Conservation (phyloP, 2,329 filamentous ascomycete genomes). For the Tricladium varicosporioides region DNA sequence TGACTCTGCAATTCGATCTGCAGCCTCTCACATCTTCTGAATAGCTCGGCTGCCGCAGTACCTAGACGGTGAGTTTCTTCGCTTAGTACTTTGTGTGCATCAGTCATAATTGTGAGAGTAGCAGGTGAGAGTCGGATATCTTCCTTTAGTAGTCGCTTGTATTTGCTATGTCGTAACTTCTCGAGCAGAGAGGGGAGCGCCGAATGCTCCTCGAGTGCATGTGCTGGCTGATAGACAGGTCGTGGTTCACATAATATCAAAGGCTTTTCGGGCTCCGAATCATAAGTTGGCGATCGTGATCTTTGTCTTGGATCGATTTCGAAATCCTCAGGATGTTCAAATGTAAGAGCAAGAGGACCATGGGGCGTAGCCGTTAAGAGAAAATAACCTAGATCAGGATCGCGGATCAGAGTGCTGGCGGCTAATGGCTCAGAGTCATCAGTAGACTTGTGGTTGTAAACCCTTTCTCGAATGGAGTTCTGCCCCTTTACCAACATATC, state of each 20-base stretch:
- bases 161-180: constrained; percentile 55
- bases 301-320: constrained; percentile 41
- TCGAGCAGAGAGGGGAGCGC: constrained; percentile 55
- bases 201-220: constrained; percentile 56
- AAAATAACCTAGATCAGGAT: constrained; percentile 64
- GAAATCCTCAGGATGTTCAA: constrained; percentile 56
- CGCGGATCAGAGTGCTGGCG: constrained; percentile 52
- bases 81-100: constrained; percentile 69
- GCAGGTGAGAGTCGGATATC: constrained; percentile 69
- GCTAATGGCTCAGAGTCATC: constrained; percentile 47
- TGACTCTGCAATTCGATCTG: constrained; percentile 67
- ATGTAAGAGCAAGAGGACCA: constrained; percentile 56
- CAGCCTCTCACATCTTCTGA: constrained; percentile 66
- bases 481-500: constrained; percentile 58
- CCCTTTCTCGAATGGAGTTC: constrained; percentile 52
- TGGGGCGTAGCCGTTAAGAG: constrained; percentile 58
- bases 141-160: constrained; percentile 61
- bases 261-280: constrained; percentile 44
- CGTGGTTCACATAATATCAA: constrained; percentile 60
- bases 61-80: constrained; percentile 68
- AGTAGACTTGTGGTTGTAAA: constrained; percentile 53
- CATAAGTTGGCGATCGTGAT: constrained; percentile 43
- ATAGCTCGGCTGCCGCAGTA: constrained; percentile 69
- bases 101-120: constrained; percentile 68
- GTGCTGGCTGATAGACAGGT: constrained; percentile 62